A percentile compares a stretch with the other conserved stretches of the same genome.
phyloP scores from a whole-genome alignment of 331 rosid species.

The Stylosanthes scabra region DNA sequence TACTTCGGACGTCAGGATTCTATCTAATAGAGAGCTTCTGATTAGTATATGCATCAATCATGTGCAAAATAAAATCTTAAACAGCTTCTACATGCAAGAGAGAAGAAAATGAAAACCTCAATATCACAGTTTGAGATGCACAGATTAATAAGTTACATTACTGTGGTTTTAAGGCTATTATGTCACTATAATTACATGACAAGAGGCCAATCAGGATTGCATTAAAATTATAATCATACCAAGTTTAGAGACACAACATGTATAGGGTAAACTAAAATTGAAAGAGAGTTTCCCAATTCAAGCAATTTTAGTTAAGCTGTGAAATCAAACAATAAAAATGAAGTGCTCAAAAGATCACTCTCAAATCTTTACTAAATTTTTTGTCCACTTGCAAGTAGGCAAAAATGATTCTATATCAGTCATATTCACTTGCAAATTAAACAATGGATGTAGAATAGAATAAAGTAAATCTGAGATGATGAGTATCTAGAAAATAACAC shows the following conservation, averaged over 20 bases:
- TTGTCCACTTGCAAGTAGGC: not conserved
- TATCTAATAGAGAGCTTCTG: not conserved
- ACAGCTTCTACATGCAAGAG: not conserved
- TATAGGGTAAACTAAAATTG: not conserved
- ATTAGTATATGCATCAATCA: conserved; percentile 23
- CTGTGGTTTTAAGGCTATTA: not conserved
- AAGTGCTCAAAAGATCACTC: conserved; percentile 1
- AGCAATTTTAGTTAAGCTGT: conserved; percentile 19
- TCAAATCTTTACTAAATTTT: conserved; percentile 7
- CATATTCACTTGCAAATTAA: too few species aligned
- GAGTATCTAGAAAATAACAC: too few species aligned
- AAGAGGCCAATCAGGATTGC: conserved; percentile 8
- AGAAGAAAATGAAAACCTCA: conserved; percentile 17
- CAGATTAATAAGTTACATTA: not conserved
- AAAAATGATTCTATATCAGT: conserved; percentile 12
- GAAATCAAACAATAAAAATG: not conserved
- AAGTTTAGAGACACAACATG: not conserved
- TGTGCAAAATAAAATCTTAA: conserved; percentile 14
- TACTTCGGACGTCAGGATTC: not conserved
- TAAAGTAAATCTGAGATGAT: too few species aligned
- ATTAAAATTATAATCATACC: not conserved
- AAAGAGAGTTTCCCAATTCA: not conserved
- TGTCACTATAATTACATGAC: not conserved
- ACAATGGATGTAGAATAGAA: too few species aligned
- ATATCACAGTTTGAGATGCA: not conserved